Evolutionary conservation across 495 filamentous ascomycete genomes (phyloP), one percentile per base, ranked within the genome.

Genomic region (Daldinia caldariorum): DNA sequence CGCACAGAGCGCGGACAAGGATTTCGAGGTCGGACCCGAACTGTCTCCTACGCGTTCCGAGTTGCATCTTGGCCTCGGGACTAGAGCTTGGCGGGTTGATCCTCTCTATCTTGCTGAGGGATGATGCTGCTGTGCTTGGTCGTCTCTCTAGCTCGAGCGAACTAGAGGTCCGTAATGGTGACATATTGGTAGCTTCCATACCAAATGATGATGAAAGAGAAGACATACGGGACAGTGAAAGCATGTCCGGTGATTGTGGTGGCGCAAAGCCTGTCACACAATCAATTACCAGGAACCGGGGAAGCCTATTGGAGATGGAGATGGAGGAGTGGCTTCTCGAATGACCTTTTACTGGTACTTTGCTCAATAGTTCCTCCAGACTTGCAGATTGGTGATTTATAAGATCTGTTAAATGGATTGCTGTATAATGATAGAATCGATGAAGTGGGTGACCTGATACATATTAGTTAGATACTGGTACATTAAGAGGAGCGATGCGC

Each of bases 1-100:
- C 87, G 71, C 91, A 93, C 76, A 91, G 84, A 2, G 90, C 89
- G 32, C 90, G 82, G 7, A 83, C 89, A 41, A 92, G 83, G 2
- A 91, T 85, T 78, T 91, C 89, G 63, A 86, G 82, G 53, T 87
- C 84, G 32, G 81, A 83, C 8, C 85, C 81, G 69, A 79, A 87
- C 75, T 79, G 87, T 70, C 77, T 81, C 77, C 75, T 82, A 72
- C 73, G 83, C 53, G 73, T 86, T 75, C 76, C 86, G 47, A 73
- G 85, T 67, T 77, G 83, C 84, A 77, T 84, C 71, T 78, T 81
- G n/a, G 73, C 75, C 12, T 76, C 79, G 13, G 79, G 76, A 29
- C 74, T 75, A 56, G 78, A 55, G 20, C 70, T 70, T 20, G 71
- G 71, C 13, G 76, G 73, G 20, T 85, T 69, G 16, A 75, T 63